Evolutionary conservation across 768 basidiomycete genomes (phyloP).

Genomic region (Rhodotorula kratochvilovae): DNA sequence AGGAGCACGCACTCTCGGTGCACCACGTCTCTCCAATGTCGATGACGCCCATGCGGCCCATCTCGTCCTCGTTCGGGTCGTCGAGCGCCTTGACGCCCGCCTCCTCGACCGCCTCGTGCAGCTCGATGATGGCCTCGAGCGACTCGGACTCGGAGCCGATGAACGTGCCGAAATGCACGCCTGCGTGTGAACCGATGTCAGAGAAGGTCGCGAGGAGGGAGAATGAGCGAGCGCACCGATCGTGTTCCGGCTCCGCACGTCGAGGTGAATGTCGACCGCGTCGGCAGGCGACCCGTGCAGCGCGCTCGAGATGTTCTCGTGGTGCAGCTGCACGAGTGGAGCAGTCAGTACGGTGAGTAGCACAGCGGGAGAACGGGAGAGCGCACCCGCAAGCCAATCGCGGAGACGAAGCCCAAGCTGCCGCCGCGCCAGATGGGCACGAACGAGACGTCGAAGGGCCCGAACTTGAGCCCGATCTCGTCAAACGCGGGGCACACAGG

Average conservation of each 20-base stretch:
- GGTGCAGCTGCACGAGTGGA: constrained; percentile 39
- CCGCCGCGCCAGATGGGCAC: constrained; percentile 54
- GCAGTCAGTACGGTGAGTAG: background rate
- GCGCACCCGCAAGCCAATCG: constrained; percentile 50
- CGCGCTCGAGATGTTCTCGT: constrained; percentile 47
- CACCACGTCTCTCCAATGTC: constrained; percentile 48
- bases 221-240: constrained; percentile 43
- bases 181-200: too few species aligned
- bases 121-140: constrained; percentile 49
- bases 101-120: constrained; percentile 40
- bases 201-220: background rate
- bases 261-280: constrained; percentile 50
- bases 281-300: constrained; percentile 52
- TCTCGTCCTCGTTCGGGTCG: constrained; percentile 45
- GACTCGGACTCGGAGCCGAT: constrained; percentile 52
- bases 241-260: constrained; percentile 49
- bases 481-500: constrained; percentile 50
- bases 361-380: background rate
- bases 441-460: constrained; percentile 52
- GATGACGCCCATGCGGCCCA: constrained; percentile 48
- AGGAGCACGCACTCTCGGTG: constrained; percentile 14
- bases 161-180: constrained; percentile 54
- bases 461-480: constrained; percentile 51
- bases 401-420: constrained; percentile 49
- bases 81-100: constrained; percentile 25